Evolutionary conservation across 208 protist species (phyloP).

Genomic region (Crithidia fasciculata): DNA sequence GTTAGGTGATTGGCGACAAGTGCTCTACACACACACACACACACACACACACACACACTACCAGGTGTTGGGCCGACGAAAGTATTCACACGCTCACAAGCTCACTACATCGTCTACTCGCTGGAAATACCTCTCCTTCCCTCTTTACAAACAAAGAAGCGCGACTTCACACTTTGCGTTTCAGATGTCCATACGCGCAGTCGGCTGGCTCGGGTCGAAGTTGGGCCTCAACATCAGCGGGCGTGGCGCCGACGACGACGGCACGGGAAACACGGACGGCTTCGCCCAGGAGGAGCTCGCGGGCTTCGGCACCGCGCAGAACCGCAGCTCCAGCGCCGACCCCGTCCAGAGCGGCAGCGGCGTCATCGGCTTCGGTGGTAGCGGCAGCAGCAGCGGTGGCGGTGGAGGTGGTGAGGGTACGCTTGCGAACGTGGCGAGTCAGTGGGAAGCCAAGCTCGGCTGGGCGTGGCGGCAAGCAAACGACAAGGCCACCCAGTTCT

Average conservation of each 20-base stretch:
- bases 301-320: conserved; percentile 27
- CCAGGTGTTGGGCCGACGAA: too few species aligned
- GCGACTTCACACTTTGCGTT: not conserved
- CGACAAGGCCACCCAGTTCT: conserved; percentile 39
- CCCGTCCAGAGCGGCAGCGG: not conserved
- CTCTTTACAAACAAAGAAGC: too few species aligned
- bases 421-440: conserved; percentile 16
- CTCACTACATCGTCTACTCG: too few species aligned
- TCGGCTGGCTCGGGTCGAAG: conserved; percentile 81
- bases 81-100: too few species aligned
- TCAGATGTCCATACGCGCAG: conserved; percentile 57
- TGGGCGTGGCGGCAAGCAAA: conserved; percentile 32
- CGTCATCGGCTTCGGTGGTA: not conserved
- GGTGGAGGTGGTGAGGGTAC: not conserved
- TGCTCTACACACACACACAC: too few species aligned
- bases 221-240: conserved; percentile 80
- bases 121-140: too few species aligned
- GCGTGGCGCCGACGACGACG: conserved; percentile 20
- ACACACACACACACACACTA: too few species aligned
- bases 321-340: conserved; percentile 28
- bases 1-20: too few species aligned
- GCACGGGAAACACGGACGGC: conserved; percentile 5
- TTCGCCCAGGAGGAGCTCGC: conserved; percentile 19
- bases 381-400: not conserved
- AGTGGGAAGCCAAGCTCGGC: conserved; percentile 32